phyloP scores from a whole-genome alignment of 495 filamentous ascomycete genomes.

The Clohesyomyces aquaticus region DNA sequence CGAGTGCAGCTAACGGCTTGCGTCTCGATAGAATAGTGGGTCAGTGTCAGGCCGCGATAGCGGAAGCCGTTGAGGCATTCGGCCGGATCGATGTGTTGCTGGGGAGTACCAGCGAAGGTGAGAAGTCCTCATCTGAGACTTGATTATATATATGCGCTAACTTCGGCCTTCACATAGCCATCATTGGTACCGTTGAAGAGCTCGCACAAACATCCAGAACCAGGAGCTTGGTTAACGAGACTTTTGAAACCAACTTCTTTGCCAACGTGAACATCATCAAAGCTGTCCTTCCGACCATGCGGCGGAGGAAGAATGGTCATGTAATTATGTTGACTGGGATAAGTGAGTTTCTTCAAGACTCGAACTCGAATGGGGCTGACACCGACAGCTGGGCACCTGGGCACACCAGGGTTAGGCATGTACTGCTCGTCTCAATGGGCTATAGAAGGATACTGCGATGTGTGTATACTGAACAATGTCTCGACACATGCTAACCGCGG shows the following conservation, averaged over 20 bases:
- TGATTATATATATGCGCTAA: neutral
- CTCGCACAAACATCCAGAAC: slow-evolving; percentile 73
- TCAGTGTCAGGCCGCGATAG: slow-evolving; percentile 79
- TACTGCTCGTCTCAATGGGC: slow-evolving; percentile 94
- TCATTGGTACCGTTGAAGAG: slow-evolving; percentile 92
- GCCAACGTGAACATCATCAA: slow-evolving; percentile 95
- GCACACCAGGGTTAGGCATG: slow-evolving; percentile 86
- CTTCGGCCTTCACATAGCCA: slow-evolving; percentile 49
- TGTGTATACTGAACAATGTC: slow-evolving; percentile 39
- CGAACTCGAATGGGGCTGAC: neutral
- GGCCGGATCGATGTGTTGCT: slow-evolving; percentile 86
- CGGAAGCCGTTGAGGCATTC: slow-evolving; percentile 81
- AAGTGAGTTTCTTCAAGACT: slow-evolving; percentile 51
- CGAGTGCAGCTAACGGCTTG: slow-evolving; percentile 7
- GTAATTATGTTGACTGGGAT: slow-evolving; percentile 88
- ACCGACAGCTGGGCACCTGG: slow-evolving; percentile 74
- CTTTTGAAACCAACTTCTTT: slow-evolving; percentile 95
- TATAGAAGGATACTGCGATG: slow-evolving; percentile 94
- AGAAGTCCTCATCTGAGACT: neutral
- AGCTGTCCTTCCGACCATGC: slow-evolving; percentile 77
- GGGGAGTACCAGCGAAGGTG: slow-evolving; percentile 85
- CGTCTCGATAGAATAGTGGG: slow-evolving; percentile 39
- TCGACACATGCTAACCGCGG: slow-evolving; percentile 19
- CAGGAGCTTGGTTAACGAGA: slow-evolving; percentile 77
- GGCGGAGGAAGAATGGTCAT: slow-evolving; percentile 79